A percentile compares a stretch with the other conserved stretches of the same genome.
These are phyloP conservation scores for Colletotrichum nymphaeae DNA, from an alignment of 2,329 filamentous ascomycete genomes.

Conservation along the genomic window DNA sequence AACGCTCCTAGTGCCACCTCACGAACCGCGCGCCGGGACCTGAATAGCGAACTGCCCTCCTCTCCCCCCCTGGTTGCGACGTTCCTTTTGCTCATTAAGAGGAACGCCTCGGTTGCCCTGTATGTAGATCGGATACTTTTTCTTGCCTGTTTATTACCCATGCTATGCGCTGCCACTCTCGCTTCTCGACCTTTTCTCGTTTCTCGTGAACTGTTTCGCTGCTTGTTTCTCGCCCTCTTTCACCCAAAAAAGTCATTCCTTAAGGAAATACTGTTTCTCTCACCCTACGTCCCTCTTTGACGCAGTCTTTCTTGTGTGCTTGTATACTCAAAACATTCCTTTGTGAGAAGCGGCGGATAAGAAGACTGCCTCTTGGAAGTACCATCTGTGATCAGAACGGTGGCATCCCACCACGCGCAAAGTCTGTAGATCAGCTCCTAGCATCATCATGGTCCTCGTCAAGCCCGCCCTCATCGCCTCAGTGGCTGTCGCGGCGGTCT, in stretches of 20 bases:
- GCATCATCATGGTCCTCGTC: constrained; percentile 16
- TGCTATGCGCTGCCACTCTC: not conserved
- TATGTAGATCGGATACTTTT: not conserved
- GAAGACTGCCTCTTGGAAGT: too few relatives aligned
- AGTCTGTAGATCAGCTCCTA: not conserved
- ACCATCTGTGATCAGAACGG: not conserved
- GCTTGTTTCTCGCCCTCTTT: not conserved
- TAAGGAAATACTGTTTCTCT: not conserved
- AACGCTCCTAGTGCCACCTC: not conserved
- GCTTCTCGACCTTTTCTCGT: not conserved
- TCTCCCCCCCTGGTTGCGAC: not conserved
- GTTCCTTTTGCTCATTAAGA: not conserved
- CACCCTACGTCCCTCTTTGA: not conserved
- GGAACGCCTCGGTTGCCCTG: not conserved
- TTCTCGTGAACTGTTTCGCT: not conserved
- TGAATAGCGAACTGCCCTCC: not conserved
- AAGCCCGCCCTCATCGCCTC: constrained; percentile 28
- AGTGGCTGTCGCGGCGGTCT: constrained; percentile 41
- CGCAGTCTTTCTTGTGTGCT: not conserved
- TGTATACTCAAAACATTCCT: not conserved
- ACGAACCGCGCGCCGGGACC: not conserved
- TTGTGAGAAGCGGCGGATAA: not conserved
- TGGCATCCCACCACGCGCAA: not conserved
- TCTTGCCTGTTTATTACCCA: not conserved
- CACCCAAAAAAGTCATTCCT: not conserved